Evolutionary conservation across 192 early-diverging fungal species (phyloP).

Genomic region (Cetraspora pellucida): DNA sequence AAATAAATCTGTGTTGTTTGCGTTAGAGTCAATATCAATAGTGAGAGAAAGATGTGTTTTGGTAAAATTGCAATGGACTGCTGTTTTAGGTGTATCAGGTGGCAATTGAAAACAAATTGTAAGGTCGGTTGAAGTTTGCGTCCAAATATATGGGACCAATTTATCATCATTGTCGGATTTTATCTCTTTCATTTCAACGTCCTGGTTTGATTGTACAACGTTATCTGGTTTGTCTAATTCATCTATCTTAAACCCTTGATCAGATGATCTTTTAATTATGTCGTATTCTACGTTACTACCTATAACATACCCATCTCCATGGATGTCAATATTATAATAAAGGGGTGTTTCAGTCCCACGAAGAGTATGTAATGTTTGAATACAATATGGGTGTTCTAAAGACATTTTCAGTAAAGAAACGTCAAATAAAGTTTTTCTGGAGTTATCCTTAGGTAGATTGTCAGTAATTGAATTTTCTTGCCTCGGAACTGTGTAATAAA

Average conservation of each 20-base stretch:
- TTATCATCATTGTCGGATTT: constrained; percentile 3
- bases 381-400: not conserved
- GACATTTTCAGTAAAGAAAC: constrained; percentile 22
- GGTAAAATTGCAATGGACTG: constrained; percentile 62
- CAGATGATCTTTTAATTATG: constrained; percentile 31
- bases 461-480: not conserved
- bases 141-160: constrained; percentile 65
- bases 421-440: constrained; percentile 34
- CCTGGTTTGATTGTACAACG: constrained; percentile 13
- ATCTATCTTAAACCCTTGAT: constrained; percentile 33
- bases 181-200: not conserved
- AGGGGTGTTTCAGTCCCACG: constrained; percentile 56
- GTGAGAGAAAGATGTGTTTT: constrained; percentile 50
- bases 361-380: constrained; percentile 40
- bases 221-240: constrained; percentile 32
- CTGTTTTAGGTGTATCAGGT: constrained; percentile 48
- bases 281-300: constrained; percentile 44
- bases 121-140: constrained; percentile 65
- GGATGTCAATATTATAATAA: constrained; percentile 49
- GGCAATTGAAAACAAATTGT: constrained; percentile 66
- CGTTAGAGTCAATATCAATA: constrained; percentile 38
- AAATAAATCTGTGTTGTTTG: not conserved
- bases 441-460: not conserved
- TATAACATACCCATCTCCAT: constrained; percentile 47
- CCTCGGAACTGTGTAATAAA: constrained; percentile 15